Evolutionary conservation across 371 early-diverging fungal species (phyloP).

Genomic region (Conidiobolus incongruus): DNA sequence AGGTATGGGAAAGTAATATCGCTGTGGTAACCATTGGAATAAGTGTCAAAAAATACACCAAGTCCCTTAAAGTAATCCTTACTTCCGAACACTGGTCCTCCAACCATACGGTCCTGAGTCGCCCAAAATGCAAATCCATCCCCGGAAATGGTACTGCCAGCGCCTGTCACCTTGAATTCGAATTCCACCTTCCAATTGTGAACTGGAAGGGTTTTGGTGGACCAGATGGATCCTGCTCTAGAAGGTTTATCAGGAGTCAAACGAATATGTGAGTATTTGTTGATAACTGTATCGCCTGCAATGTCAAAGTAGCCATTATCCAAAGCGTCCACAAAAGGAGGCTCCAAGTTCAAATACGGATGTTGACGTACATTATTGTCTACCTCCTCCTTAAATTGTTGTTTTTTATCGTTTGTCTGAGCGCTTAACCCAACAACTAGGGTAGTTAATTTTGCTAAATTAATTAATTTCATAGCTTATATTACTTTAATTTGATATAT

Average conservation of each 20-base stretch:
- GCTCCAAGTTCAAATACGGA: too few relatives aligned
- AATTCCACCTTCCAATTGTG: constrained; percentile 74
- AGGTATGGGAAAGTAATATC: constrained; percentile 74
- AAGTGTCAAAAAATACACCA: constrained; percentile 91
- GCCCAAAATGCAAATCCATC: constrained; percentile 93
- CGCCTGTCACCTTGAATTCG: constrained; percentile 68
- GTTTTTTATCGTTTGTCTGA: too few relatives aligned
- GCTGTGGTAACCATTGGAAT: constrained; percentile 60
- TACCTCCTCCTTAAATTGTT: too few relatives aligned
- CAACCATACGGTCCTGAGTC: constrained; percentile 22
- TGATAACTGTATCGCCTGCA: constrained; percentile 40
- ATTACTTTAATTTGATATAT: too few relatives aligned
- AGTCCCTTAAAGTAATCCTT: constrained; percentile 73
- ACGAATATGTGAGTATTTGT: constrained; percentile 50
- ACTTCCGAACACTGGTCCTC: constrained; percentile 80
- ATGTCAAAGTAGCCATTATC: constrained; percentile 17
- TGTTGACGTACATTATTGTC: too few relatives aligned
- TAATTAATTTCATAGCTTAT: too few relatives aligned
- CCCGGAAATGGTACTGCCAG: constrained; percentile 22
- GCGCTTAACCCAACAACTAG: too few relatives aligned
- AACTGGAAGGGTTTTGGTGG: constrained; percentile 34
- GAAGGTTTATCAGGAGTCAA: constrained; percentile 62
- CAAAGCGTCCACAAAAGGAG: too few relatives aligned
- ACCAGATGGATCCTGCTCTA: constrained; percentile 75
- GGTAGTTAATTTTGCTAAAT: too few relatives aligned